These are phyloP conservation scores for Populus euphratica DNA, from an alignment of 345 rosid species.

Conservation along the genomic window DNA sequence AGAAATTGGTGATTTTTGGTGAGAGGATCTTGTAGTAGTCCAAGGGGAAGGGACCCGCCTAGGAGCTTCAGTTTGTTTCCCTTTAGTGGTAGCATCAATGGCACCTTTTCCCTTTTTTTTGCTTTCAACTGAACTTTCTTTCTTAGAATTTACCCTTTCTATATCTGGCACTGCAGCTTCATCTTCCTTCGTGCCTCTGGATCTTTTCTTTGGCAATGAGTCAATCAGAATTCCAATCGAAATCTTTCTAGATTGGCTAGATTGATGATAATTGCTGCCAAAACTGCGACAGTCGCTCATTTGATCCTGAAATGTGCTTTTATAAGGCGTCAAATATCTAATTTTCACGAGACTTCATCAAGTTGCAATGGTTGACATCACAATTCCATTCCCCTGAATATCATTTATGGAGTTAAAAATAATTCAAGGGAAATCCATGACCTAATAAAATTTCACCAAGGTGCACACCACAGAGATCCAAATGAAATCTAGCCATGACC, in stretches of 20 bases:
- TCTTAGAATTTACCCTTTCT: constrained; percentile 30
- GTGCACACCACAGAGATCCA: not conserved
- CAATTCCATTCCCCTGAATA: not conserved
- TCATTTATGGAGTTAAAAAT: not conserved
- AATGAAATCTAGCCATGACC: not conserved
- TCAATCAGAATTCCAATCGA: constrained; percentile 72
- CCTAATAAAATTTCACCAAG: not conserved
- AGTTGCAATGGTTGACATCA: not conserved
- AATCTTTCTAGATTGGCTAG: constrained; percentile 75
- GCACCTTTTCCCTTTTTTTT: constrained; percentile 29
- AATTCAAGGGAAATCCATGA: constrained; percentile 7
- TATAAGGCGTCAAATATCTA: not conserved
- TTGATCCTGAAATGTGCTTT: constrained; percentile 40
- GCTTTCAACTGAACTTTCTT: constrained; percentile 26
- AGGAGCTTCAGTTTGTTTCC: constrained; percentile 35
- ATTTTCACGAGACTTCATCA: not conserved
- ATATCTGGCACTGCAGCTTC: constrained; percentile 24
- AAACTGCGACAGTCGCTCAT: constrained; percentile 55
- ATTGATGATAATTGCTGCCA: constrained; percentile 50
- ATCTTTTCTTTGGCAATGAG: constrained; percentile 41
- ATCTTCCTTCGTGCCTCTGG: constrained; percentile 30
- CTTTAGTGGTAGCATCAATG: constrained; percentile 25
- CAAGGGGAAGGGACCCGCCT: constrained; percentile 54
- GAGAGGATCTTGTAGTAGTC: constrained; percentile 46
- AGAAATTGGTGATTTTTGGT: constrained; percentile 32